Percentiles rank a stretch among this genome's conserved stretches.
phyloP scores from a whole-genome alignment of 2,329 filamentous ascomycete genomes.

The Talaromyces sp. region DNA sequence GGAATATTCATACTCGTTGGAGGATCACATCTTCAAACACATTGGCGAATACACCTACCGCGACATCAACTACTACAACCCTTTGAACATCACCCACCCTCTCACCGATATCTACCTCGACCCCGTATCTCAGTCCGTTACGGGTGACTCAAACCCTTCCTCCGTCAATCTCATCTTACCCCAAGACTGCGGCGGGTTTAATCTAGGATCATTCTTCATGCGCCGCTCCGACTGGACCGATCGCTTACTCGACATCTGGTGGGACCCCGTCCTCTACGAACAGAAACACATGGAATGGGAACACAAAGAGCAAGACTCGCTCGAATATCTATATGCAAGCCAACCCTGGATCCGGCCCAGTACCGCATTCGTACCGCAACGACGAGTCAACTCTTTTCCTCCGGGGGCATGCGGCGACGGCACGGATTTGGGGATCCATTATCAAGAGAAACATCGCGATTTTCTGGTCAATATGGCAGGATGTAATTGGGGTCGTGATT shows the following conservation, averaged over 20 bases:
- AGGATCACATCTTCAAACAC: constrained; percentile 81
- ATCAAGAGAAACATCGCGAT: constrained; percentile 76
- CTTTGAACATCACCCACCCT: constrained; percentile 86
- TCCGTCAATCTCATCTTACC: constrained; percentile 85
- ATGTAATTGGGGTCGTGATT: constrained; percentile 94
- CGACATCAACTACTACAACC: constrained; percentile 95
- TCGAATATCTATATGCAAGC: constrained; percentile 84
- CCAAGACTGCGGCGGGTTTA: constrained; percentile 94
- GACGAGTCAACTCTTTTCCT: constrained; percentile 92
- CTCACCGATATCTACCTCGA: constrained; percentile 71
- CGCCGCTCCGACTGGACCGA: constrained; percentile 84
- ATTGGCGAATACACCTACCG: constrained; percentile 73
- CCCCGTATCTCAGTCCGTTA: constrained; percentile 61
- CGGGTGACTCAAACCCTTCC: constrained; percentile 69
- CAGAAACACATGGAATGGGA: constrained; percentile 99
- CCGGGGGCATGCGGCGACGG: constrained; percentile 69
- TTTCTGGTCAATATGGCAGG: constrained; percentile 98
- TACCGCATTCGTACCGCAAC: constrained; percentile 82
- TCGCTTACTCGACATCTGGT: constrained; percentile 89
- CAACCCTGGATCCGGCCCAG: constrained; percentile 91
- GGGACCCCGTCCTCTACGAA: constrained; percentile 96
- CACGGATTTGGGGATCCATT: constrained; percentile 70
- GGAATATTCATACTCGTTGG: constrained; percentile 87
- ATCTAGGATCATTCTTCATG: constrained; percentile 91
- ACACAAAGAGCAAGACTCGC: constrained; percentile 94